Evolutionary conservation across 106 monocot species (phyloP), one percentile per base, ranked within the genome.

Genomic region (Gastrodia elata): DNA sequence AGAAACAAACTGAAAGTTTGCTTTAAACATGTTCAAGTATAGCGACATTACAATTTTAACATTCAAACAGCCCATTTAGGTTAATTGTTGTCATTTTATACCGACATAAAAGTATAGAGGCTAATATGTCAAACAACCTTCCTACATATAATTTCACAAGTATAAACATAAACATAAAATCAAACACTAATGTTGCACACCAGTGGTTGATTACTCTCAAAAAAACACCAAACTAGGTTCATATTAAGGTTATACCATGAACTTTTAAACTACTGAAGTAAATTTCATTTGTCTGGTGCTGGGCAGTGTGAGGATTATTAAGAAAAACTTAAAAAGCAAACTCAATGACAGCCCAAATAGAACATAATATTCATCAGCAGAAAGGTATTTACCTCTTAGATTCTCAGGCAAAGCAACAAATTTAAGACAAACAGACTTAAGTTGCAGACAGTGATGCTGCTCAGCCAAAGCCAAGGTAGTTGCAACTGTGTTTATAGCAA

Each of bases 401-500:
- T 77, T 81, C 40, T 72, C 75, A 9, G 78, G 74, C 38, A 71
- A 61, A 0, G 75, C 75, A 42, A 75, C 64, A 65, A 83, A 87
- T 46, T 78, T 76, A 37, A 87, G 73, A 68, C 87, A 87, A 1
- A 76, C 76, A 15, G 72, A 35, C 73, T 87, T 87, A 30, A 87
- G 83, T 46, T 78, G 75, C 11, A 38, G 46, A 42, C 83, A 78
- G 5, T 81, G 77, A 67, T 84, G 83, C 76, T 84, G 87, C 73
- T 87, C 87, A 16, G 87, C 87, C 38, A 87, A 78, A 14, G 81
- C 84, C 7, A 87, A 49, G 7, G 75, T 84, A 39, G 73, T 79
- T 4, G 83, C 83, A 24, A 84, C 81, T 2, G 80, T 79, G 76
- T 84, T 72, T 33, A 76, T 68, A 28, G 84, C 74, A 34, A 84